Conservation (phyloP, 2,329 filamentous ascomycete genomes). For the Fusarium neocosmosporiellum region DNA sequence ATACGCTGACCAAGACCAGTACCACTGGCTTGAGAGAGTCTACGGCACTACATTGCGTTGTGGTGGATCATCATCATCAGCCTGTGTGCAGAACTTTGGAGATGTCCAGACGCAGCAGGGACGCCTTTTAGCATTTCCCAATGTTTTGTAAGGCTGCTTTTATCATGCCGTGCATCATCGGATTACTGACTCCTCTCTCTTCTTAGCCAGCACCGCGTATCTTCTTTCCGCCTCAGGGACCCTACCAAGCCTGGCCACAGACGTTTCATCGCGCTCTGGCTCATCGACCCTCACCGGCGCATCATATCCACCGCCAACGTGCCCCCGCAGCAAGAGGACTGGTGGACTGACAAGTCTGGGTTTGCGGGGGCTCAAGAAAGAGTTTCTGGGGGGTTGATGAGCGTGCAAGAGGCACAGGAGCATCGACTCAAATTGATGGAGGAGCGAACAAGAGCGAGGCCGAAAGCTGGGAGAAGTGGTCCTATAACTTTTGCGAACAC, state of each 20-base stretch:
- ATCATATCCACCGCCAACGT: neutral
- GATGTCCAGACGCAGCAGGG: neutral
- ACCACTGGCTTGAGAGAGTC: neutral
- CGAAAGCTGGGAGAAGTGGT: accelerated
- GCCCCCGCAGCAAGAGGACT: neutral
- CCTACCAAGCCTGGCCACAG: neutral
- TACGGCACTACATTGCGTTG: neutral
- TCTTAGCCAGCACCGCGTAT: neutral
- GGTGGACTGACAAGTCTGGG: neutral
- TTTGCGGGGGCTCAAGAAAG: neutral
- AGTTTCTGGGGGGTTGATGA: neutral
- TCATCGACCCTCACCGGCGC: constrained; percentile 2
- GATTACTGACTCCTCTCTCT: accelerated
- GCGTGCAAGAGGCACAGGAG: neutral
- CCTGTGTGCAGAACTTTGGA: neutral
- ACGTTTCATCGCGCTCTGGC: neutral
- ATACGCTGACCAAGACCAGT: neutral
- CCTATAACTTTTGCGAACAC: constrained; percentile 5
- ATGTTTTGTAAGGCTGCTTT: too few species aligned
- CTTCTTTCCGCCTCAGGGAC: neutral
- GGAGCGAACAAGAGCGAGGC: neutral
- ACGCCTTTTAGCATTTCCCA: neutral
- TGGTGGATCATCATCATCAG: too few species aligned
- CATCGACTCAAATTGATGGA: neutral
- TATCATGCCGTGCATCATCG: too few species aligned